Evolutionary conservation across 1,284 basidiomycete species (phyloP), one percentile per base, ranked within the genome.

Genomic region (Microbotryomycetes sp.): DNA sequence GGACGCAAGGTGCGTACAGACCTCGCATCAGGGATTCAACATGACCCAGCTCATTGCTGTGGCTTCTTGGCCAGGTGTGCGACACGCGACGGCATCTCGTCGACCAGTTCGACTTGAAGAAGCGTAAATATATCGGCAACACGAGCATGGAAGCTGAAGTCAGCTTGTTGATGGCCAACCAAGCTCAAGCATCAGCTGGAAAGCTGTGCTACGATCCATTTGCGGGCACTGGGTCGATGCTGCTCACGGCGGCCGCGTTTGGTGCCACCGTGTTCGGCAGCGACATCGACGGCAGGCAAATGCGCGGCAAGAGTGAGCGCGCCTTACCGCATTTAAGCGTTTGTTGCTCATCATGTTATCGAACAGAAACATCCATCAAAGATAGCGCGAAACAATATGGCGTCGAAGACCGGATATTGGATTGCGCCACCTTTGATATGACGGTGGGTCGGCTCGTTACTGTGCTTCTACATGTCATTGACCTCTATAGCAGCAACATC

Each of bases 61-160:
- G n/a, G n/a, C n/a, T n/a, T n/a, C n/a, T n/a, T n/a, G n/a, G 13
- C 13, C 54, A 71, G 70, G 62, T 73, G 31, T 69, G 70, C 46
- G 67, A 72, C 49, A 64, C 64, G 2, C 69, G 68, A 41, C 59
- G 73, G 5, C 66, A 72, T 56, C 63, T 77, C 47, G 72, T 78
- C 45, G 74, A 75, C 55, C 64, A 65, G 35, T 76, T 76, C 57
- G 74, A 92, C 68, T 86, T 99, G 58, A 97, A 97, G 75, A 90
- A 91, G 72, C 82, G 96, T 6, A 78, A 79, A 16, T 96, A 91
- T 74, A 97, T 86, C 73, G 94, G 96, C 9, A 99, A 96, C 70
- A 99, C 96, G 0, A 90, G 88, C 69, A 99, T 99, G 96, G 93
- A 97, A 71, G 85, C 92, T 1, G 91, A 97, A 73, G 87, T 97